Percentiles rank a stretch among this genome's conserved stretches.
Evolutionary conservation across 345 rosid genomes (phyloP).

Genomic region (Geranium rotundifolium): DNA sequence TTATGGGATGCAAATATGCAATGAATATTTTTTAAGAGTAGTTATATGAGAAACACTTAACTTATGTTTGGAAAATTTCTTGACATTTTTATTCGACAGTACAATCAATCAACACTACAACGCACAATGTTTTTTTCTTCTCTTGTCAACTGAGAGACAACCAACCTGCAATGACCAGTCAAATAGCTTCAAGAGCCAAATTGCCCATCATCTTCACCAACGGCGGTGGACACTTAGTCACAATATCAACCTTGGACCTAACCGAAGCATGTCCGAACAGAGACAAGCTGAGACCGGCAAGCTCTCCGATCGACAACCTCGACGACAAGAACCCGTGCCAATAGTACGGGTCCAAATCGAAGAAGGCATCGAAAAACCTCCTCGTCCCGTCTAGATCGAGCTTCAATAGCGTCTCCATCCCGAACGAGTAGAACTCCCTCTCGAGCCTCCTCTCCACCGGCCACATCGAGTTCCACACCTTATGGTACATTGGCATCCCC

Average conservation of each 20-base stretch:
- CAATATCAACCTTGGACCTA: slow-evolving; percentile 36
- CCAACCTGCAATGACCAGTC: too few relatives aligned
- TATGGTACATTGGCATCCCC: slow-evolving; percentile 40
- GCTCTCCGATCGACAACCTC: slow-evolving; percentile 37
- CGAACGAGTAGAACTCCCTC: slow-evolving; percentile 43
- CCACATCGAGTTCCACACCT: slow-evolving; percentile 53
- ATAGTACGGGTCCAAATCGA: slow-evolving; percentile 41
- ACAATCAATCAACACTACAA: too few relatives aligned
- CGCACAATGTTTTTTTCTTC: too few relatives aligned
- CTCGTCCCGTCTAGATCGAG: slow-evolving; percentile 42
- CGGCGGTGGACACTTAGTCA: slow-evolving; percentile 51
- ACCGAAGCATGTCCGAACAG: slow-evolving; percentile 39
- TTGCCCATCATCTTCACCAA: slow-evolving; percentile 45
- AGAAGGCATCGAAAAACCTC: slow-evolving; percentile 54
- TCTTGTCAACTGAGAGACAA: too few relatives aligned
- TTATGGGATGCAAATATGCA: too few relatives aligned
- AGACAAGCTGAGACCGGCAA: slow-evolving; percentile 26
- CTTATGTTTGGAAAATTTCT: too few relatives aligned
- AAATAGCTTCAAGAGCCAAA: too few relatives aligned
- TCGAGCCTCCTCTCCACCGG: slow-evolving; percentile 29
- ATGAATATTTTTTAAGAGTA: too few relatives aligned
- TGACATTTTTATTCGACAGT: too few relatives aligned
- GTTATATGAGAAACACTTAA: too few relatives aligned
- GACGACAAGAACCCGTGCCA: slow-evolving; percentile 66
- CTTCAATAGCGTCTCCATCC: slow-evolving; percentile 62